Evolutionary conservation across 441 rosid species (phyloP).

Genomic region (Breynia disticha): DNA sequence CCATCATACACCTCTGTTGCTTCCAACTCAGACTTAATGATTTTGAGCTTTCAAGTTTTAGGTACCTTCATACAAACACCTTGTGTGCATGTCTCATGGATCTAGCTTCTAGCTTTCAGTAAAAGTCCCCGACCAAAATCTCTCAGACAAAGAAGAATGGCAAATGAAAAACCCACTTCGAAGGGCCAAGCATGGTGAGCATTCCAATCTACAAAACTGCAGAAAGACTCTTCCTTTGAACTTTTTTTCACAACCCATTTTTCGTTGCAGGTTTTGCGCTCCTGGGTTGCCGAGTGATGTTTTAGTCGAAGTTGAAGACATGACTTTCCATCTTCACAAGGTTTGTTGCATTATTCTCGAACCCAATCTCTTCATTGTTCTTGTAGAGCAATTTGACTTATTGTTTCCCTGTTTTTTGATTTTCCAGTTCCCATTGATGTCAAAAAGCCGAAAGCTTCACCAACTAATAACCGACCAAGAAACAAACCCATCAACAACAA

Average conservation of each 20-base stretch:
- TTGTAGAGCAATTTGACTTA: not conserved
- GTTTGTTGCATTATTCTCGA: conserved; percentile 22
- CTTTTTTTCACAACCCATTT: not conserved
- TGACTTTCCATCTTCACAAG: conserved; percentile 98
- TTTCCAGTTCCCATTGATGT: conserved; percentile 87
- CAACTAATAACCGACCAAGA: conserved; percentile 67
- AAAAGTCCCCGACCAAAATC: not conserved
- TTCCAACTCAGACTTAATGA: too few relatives aligned
- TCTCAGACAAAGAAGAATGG: conserved; percentile 32
- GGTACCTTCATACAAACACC: too few relatives aligned
- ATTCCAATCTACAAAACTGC: too few relatives aligned
- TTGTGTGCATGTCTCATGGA: conserved; percentile 11
- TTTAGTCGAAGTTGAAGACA: conserved; percentile 77
- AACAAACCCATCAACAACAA: conserved; percentile 21
- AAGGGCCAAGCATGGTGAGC: conserved; percentile 90
- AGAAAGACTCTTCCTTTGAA: not conserved
- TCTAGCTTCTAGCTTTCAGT: conserved; percentile 17
- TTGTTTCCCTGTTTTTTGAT: conserved; percentile 2
- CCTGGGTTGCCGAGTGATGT: conserved; percentile 91
- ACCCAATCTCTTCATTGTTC: not conserved
- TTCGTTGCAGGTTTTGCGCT: conserved; percentile 75
- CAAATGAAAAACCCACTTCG: conserved; percentile 51
- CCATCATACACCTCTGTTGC: too few relatives aligned
- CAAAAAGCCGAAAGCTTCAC: conserved; percentile 84
- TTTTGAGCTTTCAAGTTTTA: too few relatives aligned